Evolutionary conservation across 1,139 yeast genomes (phyloP).

Genomic region (Geotrichum phurueaensis): DNA sequence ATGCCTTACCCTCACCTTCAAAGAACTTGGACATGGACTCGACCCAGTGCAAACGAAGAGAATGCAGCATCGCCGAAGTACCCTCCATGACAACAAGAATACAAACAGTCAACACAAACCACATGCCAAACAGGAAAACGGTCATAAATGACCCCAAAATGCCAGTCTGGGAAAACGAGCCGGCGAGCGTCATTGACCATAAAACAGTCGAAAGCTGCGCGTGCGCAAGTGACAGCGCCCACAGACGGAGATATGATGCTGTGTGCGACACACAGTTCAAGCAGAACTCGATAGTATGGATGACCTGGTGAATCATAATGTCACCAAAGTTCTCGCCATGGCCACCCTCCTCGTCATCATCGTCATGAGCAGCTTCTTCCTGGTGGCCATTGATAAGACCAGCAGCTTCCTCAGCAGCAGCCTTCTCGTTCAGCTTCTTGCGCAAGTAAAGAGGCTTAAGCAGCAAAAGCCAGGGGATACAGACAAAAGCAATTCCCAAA

Average conservation of each 20-base stretch:
- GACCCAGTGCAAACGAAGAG: conserved; percentile 96
- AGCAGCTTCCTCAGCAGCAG: conserved; percentile 17
- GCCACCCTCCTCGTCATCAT: conserved; percentile 28
- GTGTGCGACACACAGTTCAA: conserved; percentile 96
- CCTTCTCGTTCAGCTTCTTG: conserved; percentile 15
- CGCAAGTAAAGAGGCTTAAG: conserved; percentile 76
- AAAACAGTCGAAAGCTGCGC: conserved; percentile 91
- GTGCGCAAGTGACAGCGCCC: conserved; percentile 98
- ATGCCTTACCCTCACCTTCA: conserved; percentile 90
- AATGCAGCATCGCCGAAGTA: conserved; percentile 96
- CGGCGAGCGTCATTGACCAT: conserved; percentile 91
- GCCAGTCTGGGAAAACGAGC: conserved; percentile 75
- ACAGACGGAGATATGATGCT: conserved; percentile 88
- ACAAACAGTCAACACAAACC: conserved; percentile 88
- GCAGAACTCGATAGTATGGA: conserved; percentile 97
- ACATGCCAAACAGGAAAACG: conserved; percentile 80
- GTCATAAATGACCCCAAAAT: conserved; percentile 62
- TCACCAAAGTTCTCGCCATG: conserved; percentile 79
- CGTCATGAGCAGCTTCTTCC: conserved; percentile 28
- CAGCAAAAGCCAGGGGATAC: conserved; percentile 91
- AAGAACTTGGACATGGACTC: conserved; percentile 98
- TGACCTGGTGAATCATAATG: conserved; percentile 92
- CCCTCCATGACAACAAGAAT: conserved; percentile 97
- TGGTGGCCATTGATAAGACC: conserved; percentile 22
- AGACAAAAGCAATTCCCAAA: conserved; percentile 68